Conservation (phyloP, 83 land plant species). For the Picea abies region DNA sequence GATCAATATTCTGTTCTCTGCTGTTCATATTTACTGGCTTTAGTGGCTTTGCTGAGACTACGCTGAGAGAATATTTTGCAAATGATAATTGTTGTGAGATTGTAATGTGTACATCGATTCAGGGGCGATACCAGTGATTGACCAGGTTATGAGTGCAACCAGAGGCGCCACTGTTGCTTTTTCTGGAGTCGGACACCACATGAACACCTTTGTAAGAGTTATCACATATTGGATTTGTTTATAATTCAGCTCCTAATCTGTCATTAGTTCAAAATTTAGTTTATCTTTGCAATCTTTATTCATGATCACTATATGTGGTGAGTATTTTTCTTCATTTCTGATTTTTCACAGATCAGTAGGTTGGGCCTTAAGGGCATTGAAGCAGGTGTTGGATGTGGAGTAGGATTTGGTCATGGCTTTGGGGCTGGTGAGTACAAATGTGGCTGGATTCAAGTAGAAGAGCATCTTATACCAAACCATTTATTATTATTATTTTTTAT, state of each 20-base stretch:
- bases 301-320: not conserved
- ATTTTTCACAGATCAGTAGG: conserved; percentile 42
- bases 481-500: not conserved
- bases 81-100: not conserved
- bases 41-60: not conserved
- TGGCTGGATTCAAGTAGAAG: not conserved
- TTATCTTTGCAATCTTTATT: conserved; percentile 6
- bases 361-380: conserved; percentile 69
- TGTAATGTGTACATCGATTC: not conserved
- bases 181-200: conserved; percentile 58
- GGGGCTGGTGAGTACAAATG: conserved; percentile 58
- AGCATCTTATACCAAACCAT: not conserved
- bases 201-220: conserved; percentile 50
- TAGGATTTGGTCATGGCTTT: conserved; percentile 85
- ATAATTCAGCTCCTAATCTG: not conserved
- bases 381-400: conserved; percentile 79
- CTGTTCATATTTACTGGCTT: no score
- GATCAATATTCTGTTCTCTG: no score
- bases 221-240: not conserved
- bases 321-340: not conserved
- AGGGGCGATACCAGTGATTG: conserved; percentile 59
- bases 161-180: conserved; percentile 59
- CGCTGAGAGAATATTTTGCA: not conserved
- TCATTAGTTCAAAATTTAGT: not conserved
- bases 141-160: conserved; percentile 61